Evolutionary conservation across 2,329 filamentous ascomycete species (phyloP), one percentile per base, ranked within the genome.

Genomic region (Periconia sp.): DNA sequence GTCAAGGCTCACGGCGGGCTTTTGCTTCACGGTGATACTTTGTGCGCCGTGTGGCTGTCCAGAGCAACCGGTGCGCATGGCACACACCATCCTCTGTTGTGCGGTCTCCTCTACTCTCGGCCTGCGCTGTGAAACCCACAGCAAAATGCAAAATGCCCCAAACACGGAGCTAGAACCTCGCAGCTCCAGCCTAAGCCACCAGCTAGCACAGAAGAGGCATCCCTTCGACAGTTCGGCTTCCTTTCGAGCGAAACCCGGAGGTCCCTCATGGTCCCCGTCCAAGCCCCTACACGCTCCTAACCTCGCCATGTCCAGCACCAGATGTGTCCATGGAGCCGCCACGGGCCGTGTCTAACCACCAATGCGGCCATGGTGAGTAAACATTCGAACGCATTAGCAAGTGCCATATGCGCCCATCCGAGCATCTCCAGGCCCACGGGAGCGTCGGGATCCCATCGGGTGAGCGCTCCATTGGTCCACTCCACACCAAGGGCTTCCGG

Each of bases 171-270:
- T 38, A 37, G 24, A 32, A 3, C 3, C 30, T 46, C 46, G 10
- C 25, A 29, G 36, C 35, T 25, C 40, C 15, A 33, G 18, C 32
- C 43, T 36, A 40, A 44, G 38, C 52, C 54, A 49, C 52, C n/a
- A 13, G 28, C 62, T 65, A 63, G 38, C 28, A 49, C 50, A 9
- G 39, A 63, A 44, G 9, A 16, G 50, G 59, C 26, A 61, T 44
- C 38, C 54, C 52, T 48, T 43, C 34, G 22, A 30, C 46, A 46
- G 33, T 50, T 68, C 65, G 65, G 63, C 56, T 62, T 64, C 65
- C 65, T 49, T 68, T 69, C 50, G 60, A 66, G 66, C 66, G 68
- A 70, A 19, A n/a, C n/a, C n/a, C 23, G 23, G 23, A 25, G 23
- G 23, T 7, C 8, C 12, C 23, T 25, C 7, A 7, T 8, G 7